These are phyloP conservation scores for Isatis tinctoria DNA, from an alignment of 345 rosid genomes.

Conservation along the genomic window DNA sequence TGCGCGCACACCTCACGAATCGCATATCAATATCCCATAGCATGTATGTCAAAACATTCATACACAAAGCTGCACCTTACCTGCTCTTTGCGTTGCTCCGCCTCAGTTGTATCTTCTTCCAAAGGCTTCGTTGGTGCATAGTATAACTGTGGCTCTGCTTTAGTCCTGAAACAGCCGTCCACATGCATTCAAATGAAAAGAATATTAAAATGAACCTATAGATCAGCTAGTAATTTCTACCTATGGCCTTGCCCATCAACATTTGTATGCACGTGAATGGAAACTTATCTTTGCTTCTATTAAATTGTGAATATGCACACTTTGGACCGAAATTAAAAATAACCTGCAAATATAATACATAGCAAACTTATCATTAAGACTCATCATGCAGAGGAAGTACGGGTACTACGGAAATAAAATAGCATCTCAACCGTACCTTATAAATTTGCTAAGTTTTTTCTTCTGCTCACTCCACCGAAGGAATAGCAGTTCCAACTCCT, in stretches of 20 bases:
- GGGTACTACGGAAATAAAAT: background rate
- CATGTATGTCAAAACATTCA: conserved; percentile 6
- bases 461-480: conserved; percentile 97
- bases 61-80: conserved; percentile 30
- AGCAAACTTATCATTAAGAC: conserved; percentile 13
- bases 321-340: conserved; percentile 95
- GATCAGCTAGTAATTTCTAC: conserved; percentile 10
- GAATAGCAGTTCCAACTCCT: conserved; percentile 92
- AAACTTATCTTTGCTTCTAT: conserved; percentile 95
- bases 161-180: conserved; percentile 65
- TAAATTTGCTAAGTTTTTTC: conserved; percentile 79
- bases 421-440: conserved; percentile 52
- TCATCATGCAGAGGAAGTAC: background rate
- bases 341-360: conserved; percentile 64
- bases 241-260: conserved; percentile 41
- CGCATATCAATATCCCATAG: background rate
- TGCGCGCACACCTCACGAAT: conserved; percentile 27
- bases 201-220: conserved; percentile 6
- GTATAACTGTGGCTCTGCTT: conserved; percentile 81
- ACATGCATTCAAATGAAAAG: conserved; percentile 24
- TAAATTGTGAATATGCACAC: conserved; percentile 98
- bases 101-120: conserved; percentile 48
- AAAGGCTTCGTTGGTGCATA: conserved; percentile 65
- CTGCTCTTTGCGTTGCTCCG: conserved; percentile 70
- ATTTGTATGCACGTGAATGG: conserved; percentile 63